Evolutionary conservation across 2,329 filamentous ascomycete species (phyloP).

Genomic region (Cytospora mali): DNA sequence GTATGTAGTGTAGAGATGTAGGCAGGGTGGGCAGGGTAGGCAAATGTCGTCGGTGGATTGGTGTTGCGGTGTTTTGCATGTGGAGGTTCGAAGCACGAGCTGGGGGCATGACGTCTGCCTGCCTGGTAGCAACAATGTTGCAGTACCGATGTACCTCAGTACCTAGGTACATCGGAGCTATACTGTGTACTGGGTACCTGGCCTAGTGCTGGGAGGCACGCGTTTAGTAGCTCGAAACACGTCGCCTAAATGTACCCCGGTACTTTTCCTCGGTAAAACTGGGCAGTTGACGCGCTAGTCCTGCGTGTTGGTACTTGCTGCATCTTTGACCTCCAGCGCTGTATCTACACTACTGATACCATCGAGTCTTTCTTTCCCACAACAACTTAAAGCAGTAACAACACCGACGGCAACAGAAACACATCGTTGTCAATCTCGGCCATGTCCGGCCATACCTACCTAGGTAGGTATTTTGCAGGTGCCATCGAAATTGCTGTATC

Average conservation of each 20-base stretch:
- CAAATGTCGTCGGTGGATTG: not conserved
- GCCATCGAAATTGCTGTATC: not conserved
- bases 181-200: not conserved
- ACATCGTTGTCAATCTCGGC: not conserved
- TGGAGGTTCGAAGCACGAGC: not conserved
- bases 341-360: not conserved
- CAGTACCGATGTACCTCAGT: not conserved
- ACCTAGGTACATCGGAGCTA: not conserved
- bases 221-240: not conserved
- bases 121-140: not conserved
- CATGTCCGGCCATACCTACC: not conserved
- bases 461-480: too few species aligned
- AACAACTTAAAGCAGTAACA: not conserved
- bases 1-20: too few species aligned
- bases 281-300: slow-evolving; percentile 1
- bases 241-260: not conserved
- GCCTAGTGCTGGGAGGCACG: not conserved
- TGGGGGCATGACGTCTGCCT: not conserved
- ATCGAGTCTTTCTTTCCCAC: not conserved
- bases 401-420: not conserved
- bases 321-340: not conserved
- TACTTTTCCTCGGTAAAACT: not conserved
- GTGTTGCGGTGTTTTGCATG: slow-evolving; percentile 1
- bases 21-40: too few species aligned
- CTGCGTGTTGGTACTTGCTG: not conserved